These are phyloP conservation scores for Neopestalotiopsis rosae DNA, from an alignment of 2,329 filamentous ascomycete species.

Conservation along the genomic window DNA sequence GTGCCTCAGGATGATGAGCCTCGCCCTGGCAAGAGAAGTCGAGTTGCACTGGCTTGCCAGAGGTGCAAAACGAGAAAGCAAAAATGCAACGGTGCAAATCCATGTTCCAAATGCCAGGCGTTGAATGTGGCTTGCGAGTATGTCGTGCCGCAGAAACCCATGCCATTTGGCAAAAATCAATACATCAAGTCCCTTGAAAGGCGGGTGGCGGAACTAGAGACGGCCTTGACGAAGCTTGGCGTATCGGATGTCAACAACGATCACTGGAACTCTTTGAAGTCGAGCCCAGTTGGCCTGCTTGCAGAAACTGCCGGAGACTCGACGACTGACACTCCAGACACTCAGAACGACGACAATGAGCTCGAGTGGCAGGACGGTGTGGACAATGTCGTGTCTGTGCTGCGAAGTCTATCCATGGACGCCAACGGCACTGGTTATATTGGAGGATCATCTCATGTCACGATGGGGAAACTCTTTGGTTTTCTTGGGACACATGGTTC, in stretches of 20 bases:
- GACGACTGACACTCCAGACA: slow-evolving; percentile 1
- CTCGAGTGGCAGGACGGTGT: slow-evolving; percentile 52
- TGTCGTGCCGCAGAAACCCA: slow-evolving; percentile 21
- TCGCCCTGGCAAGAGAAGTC: slow-evolving; percentile 8
- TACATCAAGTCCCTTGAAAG: slow-evolving; percentile 18
- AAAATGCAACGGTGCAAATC: slow-evolving; percentile 19
- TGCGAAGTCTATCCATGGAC: slow-evolving; percentile 52
- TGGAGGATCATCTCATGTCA: slow-evolving; percentile 17
- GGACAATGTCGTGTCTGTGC: slow-evolving; percentile 66
- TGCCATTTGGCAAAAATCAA: slow-evolving; percentile 22
- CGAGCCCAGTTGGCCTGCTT: neutral
- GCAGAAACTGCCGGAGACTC: neutral
- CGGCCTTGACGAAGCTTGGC: slow-evolving; percentile 13
- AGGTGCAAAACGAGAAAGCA: slow-evolving; percentile 21
- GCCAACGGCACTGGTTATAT: slow-evolving; percentile 15
- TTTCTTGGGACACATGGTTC: neutral
- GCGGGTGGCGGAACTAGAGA: slow-evolving; percentile 21
- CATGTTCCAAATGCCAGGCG: slow-evolving; percentile 18
- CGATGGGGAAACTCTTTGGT: slow-evolving; percentile 18
- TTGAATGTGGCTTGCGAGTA: slow-evolving; percentile 18
- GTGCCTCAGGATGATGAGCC: slow-evolving; percentile 5
- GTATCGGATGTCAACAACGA: slow-evolving; percentile 18
- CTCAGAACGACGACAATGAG: neutral
- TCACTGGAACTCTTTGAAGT: slow-evolving; percentile 12
- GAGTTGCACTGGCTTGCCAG: slow-evolving; percentile 17